A percentile compares a stretch with the other conserved stretches of the same genome.
Evolutionary conservation across 176 grass and related monocot genomes (phyloP).

Genomic region (Carex kokanica): DNA sequence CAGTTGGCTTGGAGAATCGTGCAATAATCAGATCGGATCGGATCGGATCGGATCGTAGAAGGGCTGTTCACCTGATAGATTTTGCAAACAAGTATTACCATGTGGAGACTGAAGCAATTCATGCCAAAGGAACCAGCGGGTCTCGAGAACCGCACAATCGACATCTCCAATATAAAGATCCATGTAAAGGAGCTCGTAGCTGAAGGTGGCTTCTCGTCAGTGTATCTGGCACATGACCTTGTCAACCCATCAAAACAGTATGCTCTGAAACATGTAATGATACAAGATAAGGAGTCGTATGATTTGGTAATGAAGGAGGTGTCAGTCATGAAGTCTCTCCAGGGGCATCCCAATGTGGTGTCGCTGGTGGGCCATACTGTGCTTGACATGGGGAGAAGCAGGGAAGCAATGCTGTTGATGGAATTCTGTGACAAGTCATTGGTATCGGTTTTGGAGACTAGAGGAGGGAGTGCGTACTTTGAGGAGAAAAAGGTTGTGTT

Average conservation of each 20-base stretch:
- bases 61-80: neutral
- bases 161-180: slow-evolving; percentile 63
- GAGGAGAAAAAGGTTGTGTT: slow-evolving; percentile 60
- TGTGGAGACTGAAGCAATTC: slow-evolving; percentile 88
- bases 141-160: slow-evolving; percentile 65
- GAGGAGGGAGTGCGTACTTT: slow-evolving; percentile 41
- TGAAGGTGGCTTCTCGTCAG: slow-evolving; percentile 86
- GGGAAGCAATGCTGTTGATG: slow-evolving; percentile 80
- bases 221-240: slow-evolving; percentile 60
- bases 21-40: neutral
- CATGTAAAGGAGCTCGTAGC: slow-evolving; percentile 63
- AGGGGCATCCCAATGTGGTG: slow-evolving; percentile 83
- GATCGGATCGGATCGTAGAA: neutral
- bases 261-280: slow-evolving; percentile 71
- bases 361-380: slow-evolving; percentile 41
- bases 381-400: slow-evolving; percentile 47
- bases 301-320: slow-evolving; percentile 76
- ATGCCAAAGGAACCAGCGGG: slow-evolving; percentile 65
- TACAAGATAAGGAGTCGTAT: slow-evolving; percentile 65
- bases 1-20: neutral
- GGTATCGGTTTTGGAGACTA: slow-evolving; percentile 50
- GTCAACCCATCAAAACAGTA: slow-evolving; percentile 57
- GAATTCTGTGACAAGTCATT: slow-evolving; percentile 73
- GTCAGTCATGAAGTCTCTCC: slow-evolving; percentile 58
- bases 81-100: slow-evolving; percentile 12